phyloP scores from a whole-genome alignment of 148 eudicot genomes.

The Oxyria digyna region DNA sequence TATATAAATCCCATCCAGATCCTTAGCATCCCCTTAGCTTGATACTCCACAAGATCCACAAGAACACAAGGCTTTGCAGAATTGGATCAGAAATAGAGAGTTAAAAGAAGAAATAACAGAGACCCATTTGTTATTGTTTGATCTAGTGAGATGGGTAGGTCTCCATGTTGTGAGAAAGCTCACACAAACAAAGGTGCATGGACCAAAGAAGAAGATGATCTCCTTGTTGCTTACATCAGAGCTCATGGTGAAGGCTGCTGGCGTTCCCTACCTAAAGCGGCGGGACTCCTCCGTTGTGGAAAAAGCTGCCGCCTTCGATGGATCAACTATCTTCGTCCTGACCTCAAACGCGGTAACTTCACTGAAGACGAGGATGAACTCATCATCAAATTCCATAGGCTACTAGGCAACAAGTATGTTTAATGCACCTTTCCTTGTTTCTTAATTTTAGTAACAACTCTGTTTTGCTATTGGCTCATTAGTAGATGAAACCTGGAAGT shows the following conservation, averaged over 20 bases:
- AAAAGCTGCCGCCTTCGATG: slow-evolving; percentile 86
- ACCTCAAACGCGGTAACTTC: slow-evolving; percentile 70
- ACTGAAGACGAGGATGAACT: slow-evolving; percentile 81
- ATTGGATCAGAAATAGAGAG: background rate
- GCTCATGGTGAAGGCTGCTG: slow-evolving; percentile 97
- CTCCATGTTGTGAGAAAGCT: slow-evolving; percentile 94
- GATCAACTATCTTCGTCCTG: slow-evolving; percentile 31
- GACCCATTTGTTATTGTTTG: background rate
- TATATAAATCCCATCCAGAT: background rate
- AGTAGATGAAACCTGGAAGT: background rate
- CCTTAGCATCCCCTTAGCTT: background rate
- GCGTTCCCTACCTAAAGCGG: slow-evolving; percentile 87
- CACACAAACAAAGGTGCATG: slow-evolving; percentile 99
- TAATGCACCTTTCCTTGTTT: background rate
- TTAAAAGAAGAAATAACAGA: background rate
- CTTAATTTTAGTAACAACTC: background rate
- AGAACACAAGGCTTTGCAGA: background rate
- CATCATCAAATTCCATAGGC: slow-evolving; percentile 83
- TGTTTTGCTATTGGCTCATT: background rate
- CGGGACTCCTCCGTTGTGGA: slow-evolving; percentile 85
- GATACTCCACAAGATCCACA: background rate
- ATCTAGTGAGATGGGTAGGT: slow-evolving; percentile 60
- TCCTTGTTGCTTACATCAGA: slow-evolving; percentile 56
- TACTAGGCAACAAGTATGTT: slow-evolving; percentile 79
- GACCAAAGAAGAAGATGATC: slow-evolving; percentile 93